These are phyloP conservation scores for Tetradesmus obliquus DNA, from an alignment of 139 green algal genomes.

Conservation along the genomic window DNA sequence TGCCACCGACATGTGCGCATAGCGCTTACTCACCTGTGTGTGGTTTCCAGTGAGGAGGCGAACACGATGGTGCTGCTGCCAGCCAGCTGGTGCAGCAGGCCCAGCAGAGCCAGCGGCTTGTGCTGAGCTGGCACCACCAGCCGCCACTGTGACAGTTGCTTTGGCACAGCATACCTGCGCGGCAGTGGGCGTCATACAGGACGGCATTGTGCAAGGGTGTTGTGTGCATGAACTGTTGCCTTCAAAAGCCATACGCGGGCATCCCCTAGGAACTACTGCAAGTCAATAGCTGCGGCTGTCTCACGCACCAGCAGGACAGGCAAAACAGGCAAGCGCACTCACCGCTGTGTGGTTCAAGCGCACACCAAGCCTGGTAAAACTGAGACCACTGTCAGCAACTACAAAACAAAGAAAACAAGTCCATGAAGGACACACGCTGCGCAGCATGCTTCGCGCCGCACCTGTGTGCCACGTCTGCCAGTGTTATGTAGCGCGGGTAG, in stretches of 20 bases:
- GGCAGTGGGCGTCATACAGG: neutral
- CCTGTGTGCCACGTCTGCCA: conserved; percentile 42
- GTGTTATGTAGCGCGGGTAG: conserved; percentile 81
- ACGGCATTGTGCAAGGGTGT: neutral
- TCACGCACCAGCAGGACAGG: neutral
- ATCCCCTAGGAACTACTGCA: too few species aligned
- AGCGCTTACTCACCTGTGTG: conserved; percentile 62
- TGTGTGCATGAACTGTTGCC: too few species aligned
- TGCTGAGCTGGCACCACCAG: conserved; percentile 69
- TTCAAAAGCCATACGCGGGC: too few species aligned
- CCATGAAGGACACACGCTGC: too few species aligned
- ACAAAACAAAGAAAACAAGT: too few species aligned
- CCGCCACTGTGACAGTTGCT: conserved; percentile 80
- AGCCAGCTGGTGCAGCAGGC: conserved; percentile 73
- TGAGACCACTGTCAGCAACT: too few species aligned
- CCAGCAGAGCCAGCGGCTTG: conserved; percentile 82
- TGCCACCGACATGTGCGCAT: too few species aligned
- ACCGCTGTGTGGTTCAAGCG: neutral
- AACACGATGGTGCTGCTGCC: conserved; percentile 83
- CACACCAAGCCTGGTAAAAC: neutral
- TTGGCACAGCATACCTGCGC: conserved; percentile 77
- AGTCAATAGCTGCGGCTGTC: too few species aligned
- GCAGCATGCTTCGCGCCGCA: neutral
- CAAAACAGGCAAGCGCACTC: neutral
- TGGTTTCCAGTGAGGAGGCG: conserved; percentile 84